Conservation (phyloP, 495 filamentous ascomycete species). For the Xylaria bambusicola region DNA sequence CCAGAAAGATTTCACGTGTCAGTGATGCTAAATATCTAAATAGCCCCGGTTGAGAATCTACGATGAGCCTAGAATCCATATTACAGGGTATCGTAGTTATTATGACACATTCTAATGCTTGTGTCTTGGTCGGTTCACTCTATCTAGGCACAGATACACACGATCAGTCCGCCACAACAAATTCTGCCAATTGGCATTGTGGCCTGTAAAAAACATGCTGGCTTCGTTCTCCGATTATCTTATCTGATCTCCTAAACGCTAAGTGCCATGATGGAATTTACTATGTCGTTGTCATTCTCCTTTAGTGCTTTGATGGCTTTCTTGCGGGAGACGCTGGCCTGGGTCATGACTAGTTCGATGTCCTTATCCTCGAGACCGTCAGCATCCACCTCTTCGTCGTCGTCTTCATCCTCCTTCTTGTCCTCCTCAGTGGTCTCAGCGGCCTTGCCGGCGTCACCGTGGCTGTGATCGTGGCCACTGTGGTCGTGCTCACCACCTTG, state of each 20-base stretch:
- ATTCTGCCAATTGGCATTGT: conserved; percentile 14
- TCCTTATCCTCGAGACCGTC: conserved; percentile 95
- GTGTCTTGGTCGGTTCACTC: conserved; percentile 3
- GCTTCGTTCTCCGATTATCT: background rate
- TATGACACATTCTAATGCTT: background rate
- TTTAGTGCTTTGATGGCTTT: conserved; percentile 98
- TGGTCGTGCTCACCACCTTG: conserved; percentile 49
- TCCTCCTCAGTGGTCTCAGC: conserved; percentile 70
- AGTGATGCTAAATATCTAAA: background rate
- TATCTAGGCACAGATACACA: no score
- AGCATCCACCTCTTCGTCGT: conserved; percentile 94
- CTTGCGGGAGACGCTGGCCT: conserved; percentile 93
- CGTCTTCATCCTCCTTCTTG: conserved; percentile 84
- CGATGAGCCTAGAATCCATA: conserved; percentile 13
- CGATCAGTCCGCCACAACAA: conserved; percentile 24
- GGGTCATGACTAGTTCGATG: conserved; percentile 98
- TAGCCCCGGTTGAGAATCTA: conserved; percentile 1
- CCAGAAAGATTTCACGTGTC: background rate
- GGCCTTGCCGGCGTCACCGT: conserved; percentile 72
- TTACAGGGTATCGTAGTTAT: conserved; percentile 29
- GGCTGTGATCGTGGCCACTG: conserved; percentile 65
- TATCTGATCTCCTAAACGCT: conserved; percentile 75
- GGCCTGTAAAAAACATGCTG: background rate
- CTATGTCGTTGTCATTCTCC: conserved; percentile 99
- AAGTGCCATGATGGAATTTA: conserved; percentile 99